These are phyloP conservation scores for Nigrospora oryzae DNA, from an alignment of 2,329 filamentous ascomycete genomes.

Conservation along the genomic window DNA sequence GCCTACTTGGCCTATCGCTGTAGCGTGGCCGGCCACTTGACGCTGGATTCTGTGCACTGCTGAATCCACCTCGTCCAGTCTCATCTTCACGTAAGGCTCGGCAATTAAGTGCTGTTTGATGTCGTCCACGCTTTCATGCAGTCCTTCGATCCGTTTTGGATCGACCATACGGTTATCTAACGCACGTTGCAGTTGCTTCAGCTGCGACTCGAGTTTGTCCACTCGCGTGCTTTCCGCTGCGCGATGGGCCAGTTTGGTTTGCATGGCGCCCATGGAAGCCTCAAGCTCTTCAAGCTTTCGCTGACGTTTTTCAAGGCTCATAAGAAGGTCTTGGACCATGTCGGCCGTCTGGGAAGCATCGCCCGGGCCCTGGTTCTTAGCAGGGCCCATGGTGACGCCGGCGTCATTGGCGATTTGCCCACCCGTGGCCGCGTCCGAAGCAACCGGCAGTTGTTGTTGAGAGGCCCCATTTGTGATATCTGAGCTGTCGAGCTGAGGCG, in stretches of 20 bases:
- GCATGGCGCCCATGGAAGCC: neutral
- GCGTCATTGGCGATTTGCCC: neutral
- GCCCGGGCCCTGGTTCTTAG: neutral
- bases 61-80: too few species aligned
- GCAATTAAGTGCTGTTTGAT: neutral
- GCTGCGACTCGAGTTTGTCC: neutral
- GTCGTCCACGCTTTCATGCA: neutral
- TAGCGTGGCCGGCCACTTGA: too few species aligned
- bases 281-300: neutral
- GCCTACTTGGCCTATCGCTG: too few species aligned
- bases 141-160: neutral
- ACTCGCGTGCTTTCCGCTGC: neutral
- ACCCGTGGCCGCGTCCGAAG: neutral
- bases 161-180: neutral
- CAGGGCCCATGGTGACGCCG: neutral
- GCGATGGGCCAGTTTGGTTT: neutral
- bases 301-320: constrained; percentile 1
- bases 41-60: too few species aligned
- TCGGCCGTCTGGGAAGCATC: neutral
- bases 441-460: too few species aligned
- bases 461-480: too few species aligned
- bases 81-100: neutral
- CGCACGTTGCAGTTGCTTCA: neutral
- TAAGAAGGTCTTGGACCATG: neutral
- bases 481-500: too few species aligned